Evolutionary conservation across 2,329 filamentous ascomycete species (phyloP), one percentile per base, ranked within the genome.

Genomic region (Paraphaeosphaeria sporulosa): DNA sequence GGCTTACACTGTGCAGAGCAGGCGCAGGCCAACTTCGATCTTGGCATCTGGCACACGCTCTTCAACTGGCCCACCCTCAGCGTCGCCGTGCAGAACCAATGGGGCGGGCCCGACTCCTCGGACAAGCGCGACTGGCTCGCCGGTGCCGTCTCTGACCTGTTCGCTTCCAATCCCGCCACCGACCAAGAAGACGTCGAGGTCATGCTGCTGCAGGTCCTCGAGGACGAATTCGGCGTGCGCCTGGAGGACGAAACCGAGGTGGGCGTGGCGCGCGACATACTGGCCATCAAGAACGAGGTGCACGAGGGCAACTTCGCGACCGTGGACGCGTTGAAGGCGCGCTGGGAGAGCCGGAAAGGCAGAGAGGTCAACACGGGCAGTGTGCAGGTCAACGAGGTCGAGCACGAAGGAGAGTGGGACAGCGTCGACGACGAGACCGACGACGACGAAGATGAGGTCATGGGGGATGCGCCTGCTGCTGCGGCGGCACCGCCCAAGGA

Each of bases 71-170:
- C 91, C 8, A 90, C 92, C 34, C 89, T 99, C 56, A 90, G 90
- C 51, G 88, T 97, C 74, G 93, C 95, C 49, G 92, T 97, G 47
- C 87, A 91, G 76, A 93, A 92, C 77, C 85, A 88, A 80, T 97
- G 94, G 90, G 95, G 94, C 71, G 95, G 94, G 2, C 88, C 92
- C 43, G 89, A 93, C 73, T 90, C 89, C 23, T 78, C 84, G 62
- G 93, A 96, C 79, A 98, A 98, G 83, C 91, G 94, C 72, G 94
- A 97, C 84, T 98, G 94, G 94, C 92, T 99, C 72, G 94, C 92
- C 54, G 94, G 93, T 64, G 91, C 91, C 46, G 85, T 98, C 55
- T 90, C 89, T 60, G 92, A 97, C 27, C 87, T 97, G 64, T 90
- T 97, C 69, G 82, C 72, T 2, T 67, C 64, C 19, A 79, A 83